A percentile compares a stretch with the other conserved stretches of the same genome.
Conservation (phyloP, 257 asterid species). For the Fraxinus pennsylvanica region DNA sequence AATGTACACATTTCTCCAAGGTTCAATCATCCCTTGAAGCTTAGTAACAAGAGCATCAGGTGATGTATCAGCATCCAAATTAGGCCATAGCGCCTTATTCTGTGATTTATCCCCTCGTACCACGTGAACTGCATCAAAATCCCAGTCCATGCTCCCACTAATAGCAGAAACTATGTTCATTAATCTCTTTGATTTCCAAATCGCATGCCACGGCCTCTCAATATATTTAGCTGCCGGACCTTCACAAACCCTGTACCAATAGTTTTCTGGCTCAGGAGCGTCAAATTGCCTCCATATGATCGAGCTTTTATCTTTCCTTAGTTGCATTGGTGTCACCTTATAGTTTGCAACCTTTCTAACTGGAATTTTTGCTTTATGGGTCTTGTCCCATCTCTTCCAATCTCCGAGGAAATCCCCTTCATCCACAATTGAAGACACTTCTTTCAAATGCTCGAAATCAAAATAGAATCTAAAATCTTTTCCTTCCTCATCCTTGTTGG, state of each 20-base stretch:
- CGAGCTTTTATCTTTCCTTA: conserved; percentile 73
- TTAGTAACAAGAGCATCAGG: conserved; percentile 72
- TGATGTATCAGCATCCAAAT: conserved; percentile 80
- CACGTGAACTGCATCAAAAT: conserved; percentile 87
- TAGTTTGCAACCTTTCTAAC: conserved; percentile 62
- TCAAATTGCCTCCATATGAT: conserved; percentile 78
- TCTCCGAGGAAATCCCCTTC: conserved; percentile 70
- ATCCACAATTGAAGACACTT: conserved; percentile 67
- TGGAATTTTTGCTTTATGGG: conserved; percentile 56
- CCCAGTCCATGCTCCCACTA: conserved; percentile 99
- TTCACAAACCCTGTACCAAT: conserved; percentile 96
- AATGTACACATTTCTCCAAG: conserved; percentile 82
- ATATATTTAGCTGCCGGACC: conserved; percentile 77
- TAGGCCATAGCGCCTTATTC: conserved; percentile 79
- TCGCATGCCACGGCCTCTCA: conserved; percentile 79
- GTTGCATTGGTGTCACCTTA: conserved; percentile 71
- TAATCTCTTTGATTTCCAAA: conserved; percentile 91
- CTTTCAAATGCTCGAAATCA: conserved; percentile 94
- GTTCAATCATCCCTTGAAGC: conserved; percentile 54
- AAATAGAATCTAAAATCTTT: conserved; percentile 90
- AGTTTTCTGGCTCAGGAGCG: conserved; percentile 80
- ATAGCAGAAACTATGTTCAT: conserved; percentile 93
- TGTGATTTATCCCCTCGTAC: conserved; percentile 83
- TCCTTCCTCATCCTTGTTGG: conserved; percentile 76
- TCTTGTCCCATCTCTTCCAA: conserved; percentile 83